Evolutionary conservation across 352 stramenopile genomes (phyloP).

Genomic region (Phytophthora pinifolia): DNA sequence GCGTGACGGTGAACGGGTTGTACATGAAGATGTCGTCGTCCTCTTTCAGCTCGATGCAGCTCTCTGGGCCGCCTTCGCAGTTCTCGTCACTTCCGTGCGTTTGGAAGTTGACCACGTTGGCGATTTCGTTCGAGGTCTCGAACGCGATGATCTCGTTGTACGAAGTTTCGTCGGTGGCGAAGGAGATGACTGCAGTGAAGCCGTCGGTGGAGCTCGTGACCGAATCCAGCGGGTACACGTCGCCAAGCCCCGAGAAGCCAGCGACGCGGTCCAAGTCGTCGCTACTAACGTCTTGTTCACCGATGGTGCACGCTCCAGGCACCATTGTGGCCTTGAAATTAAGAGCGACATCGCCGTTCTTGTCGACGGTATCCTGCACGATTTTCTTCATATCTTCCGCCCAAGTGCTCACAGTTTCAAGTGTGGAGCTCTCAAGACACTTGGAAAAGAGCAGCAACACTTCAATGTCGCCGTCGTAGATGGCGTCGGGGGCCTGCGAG

Average conservation of each 20-base stretch:
- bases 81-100: conserved; percentile 11
- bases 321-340: conserved; percentile 42
- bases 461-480: conserved; percentile 28
- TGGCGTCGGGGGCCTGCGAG: conserved; percentile 8
- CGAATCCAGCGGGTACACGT: conserved; percentile 25
- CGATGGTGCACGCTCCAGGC: conserved; percentile 31
- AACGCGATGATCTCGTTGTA: conserved; percentile 37
- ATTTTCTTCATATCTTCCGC: conserved; percentile 27
- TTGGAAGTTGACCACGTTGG: conserved; percentile 45
- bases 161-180: conserved; percentile 38
- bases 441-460: conserved; percentile 60
- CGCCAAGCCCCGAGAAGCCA: conserved; percentile 29
- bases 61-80: conserved; percentile 24
- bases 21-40: conserved; percentile 59
- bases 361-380: conserved; percentile 14
- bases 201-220: conserved; percentile 1
- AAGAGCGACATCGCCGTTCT: conserved; percentile 2
- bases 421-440: conserved; percentile 36
- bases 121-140: conserved; percentile 24
- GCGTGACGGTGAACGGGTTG: conserved; percentile 53
- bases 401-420: conserved; percentile 46
- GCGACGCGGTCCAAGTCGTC: conserved; percentile 30
- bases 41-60: conserved; percentile 38
- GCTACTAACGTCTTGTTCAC: conserved; percentile 13
- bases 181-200: conserved; percentile 37